phyloP scores from a whole-genome alignment of 1,139 yeast genomes.

The Lodderomyces margitis region DNA sequence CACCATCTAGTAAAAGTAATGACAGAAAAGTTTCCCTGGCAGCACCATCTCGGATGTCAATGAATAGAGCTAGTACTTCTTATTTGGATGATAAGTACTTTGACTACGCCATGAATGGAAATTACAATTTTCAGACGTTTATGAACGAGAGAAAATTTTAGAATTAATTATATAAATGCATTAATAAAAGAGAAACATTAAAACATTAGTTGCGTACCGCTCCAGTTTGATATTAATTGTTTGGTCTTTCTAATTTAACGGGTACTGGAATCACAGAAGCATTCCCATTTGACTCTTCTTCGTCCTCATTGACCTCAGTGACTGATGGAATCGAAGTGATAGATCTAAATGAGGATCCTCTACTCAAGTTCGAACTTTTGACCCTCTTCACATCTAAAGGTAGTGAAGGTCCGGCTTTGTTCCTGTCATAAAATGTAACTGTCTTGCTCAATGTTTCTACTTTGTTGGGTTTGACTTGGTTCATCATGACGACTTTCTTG shows the following conservation, averaged over 20 bases:
- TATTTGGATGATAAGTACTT: constrained; percentile 19
- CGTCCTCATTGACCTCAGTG: constrained; percentile 22
- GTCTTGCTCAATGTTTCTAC: constrained; percentile 52
- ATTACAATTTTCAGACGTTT: constrained; percentile 38
- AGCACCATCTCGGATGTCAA: too few species aligned
- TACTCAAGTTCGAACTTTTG: constrained; percentile 22
- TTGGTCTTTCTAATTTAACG: background rate
- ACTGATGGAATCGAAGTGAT: constrained; percentile 27
- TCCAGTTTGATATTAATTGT: too few species aligned
- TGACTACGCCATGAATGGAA: constrained; percentile 30
- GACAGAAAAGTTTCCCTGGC: constrained; percentile 6
- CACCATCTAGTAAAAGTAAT: background rate
- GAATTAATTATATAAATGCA: background rate
- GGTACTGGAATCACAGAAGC: background rate
- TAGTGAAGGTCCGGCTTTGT: constrained; percentile 15
- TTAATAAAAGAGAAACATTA: too few species aligned
- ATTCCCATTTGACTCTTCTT: constrained; percentile 14
- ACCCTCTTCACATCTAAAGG: constrained; percentile 11
- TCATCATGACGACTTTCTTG: constrained; percentile 25
- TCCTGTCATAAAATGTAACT: constrained; percentile 47
- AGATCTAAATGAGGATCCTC: constrained; percentile 30
- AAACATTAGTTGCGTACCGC: too few species aligned
- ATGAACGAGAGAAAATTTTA: constrained; percentile 27
- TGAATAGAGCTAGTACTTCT: background rate
- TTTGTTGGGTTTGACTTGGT: constrained; percentile 35